Evolutionary conservation across 208 protist genomes (phyloP), one percentile per base, ranked within the genome.

Genomic region (Leishmania turanica): DNA sequence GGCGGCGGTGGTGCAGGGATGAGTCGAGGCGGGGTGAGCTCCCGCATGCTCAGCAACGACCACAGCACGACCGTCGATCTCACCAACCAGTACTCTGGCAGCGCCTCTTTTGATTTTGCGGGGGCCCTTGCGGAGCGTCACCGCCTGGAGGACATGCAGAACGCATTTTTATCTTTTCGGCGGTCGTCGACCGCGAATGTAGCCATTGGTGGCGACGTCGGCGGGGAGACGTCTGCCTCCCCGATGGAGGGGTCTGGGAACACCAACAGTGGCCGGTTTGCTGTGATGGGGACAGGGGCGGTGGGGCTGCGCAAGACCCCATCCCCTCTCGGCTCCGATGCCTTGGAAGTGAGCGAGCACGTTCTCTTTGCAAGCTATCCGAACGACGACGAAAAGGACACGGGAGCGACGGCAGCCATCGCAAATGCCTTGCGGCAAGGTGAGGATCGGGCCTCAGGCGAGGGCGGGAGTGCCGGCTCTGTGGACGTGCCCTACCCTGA

Each of bases 61-160:
- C 78, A 80, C 78, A 75, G 79, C 60, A 84, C 77, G 42, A 84
- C 49, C 47, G 79, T 70, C 27, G 82, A 81, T 64, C 75, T 86
- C 53, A 31, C 73, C 5, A 79, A 85, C 70, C 84, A 89, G 80
- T 92, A 84, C 82, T 92, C 89, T 4, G 89, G 89, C 51, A 86
- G 88, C 75, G 83, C 86, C 27, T 90, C 86, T 62, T 92, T 92
- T 37, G 89, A 89, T 80, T 87, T 92, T 80, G 84, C 86, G 37
- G 87, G 84, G 8, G 66, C 72, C 2, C 83, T 90, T 19, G 87
- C 87, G 11, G 83, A 84, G 80, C 83, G 87, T 40, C 83, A 84
- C 56, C 79, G 77, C 40, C 19, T 87, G 69, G 87, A 90, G 65
- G 87, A 87, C 53, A 74, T 81, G 79, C 81, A 85, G 68, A 83